Base-by-base conservation (phyloP, 345 rosid genomes). In the Populus simonii region DNA sequence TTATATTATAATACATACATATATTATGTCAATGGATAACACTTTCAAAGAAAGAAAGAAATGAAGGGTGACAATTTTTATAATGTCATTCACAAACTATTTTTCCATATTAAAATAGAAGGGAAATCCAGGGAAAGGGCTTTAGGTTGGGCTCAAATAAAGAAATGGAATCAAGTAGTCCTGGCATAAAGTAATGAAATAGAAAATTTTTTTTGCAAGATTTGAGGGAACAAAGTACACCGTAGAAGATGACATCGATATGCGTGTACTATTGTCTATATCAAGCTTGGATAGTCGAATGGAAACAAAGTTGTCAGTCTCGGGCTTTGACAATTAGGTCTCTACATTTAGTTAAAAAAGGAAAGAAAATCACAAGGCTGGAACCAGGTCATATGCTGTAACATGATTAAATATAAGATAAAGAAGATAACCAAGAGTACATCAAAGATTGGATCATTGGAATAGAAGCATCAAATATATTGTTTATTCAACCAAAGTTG, bases 391-490 rank as follows among this genome's bases (percentile, higher is more conserved):
- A 70, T 57, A 31, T 31, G 78, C 55, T 51, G 45, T 76, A 63
- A 55, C 55, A 55, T 74, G 65, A 43, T 74, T 70, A 31, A 53
- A 68, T 18, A 31, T 5, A 45, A 31, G 31, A 27, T 4, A 13
- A 55, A 35, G 47, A 77, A 66, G 83, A 69, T 66, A 71, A 73
- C 63, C 85, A 80, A 84, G 87, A 81, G 66, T 84, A 83, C 85
- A 89, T 87, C 87, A 87, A 81, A 84, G 83, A 84, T 78, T 15
- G 89, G 92, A 87, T 86, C 87, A 86, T 78, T 9, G 89, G 92
- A 87, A 89, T 89, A 86, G 92, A 89, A 87, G 84, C 90, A 85
- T 87, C 90, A 87, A 77, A 86, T 81, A 59, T 22, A 49, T 89
- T 80, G 72, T 91, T 86, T 85, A 84, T 78, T 74, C 71, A 66